These are phyloP conservation scores for Magnaporthales sp. DNA, from an alignment of 2,329 filamentous ascomycete species.

Conservation along the genomic window DNA sequence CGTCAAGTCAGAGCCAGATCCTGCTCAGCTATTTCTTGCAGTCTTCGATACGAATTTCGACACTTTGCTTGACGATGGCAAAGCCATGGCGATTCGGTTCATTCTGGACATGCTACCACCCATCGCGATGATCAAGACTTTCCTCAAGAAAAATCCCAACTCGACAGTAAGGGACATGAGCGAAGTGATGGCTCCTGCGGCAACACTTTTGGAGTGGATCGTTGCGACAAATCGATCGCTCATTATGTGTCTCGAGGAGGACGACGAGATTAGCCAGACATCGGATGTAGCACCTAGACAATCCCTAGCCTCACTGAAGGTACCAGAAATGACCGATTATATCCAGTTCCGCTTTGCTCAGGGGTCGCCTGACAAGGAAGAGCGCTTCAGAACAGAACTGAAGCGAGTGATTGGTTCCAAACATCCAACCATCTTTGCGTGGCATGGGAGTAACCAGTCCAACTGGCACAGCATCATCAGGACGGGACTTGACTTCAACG, in stretches of 20 bases:
- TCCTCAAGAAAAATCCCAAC: conserved; percentile 31
- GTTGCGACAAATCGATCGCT: conserved; percentile 83
- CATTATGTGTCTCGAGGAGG: conserved; percentile 64
- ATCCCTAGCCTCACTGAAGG: conserved; percentile 21
- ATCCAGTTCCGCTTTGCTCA: conserved; percentile 83
- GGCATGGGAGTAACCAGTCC: conserved; percentile 67
- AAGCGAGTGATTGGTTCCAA: conserved; percentile 26
- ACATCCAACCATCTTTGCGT: conserved; percentile 70
- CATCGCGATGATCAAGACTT: conserved; percentile 46
- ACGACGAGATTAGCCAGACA: not conserved
- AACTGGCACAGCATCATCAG: conserved; percentile 93
- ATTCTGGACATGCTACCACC: conserved; percentile 51
- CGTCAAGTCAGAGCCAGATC: not conserved
- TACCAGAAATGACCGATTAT: conserved; percentile 57
- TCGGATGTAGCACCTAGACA: not conserved
- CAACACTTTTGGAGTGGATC: conserved; percentile 74
- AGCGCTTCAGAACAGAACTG: conserved; percentile 60
- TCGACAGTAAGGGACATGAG: conserved; percentile 32
- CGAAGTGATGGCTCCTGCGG: conserved; percentile 53
- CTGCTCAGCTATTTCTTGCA: not conserved
- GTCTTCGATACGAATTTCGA: conserved; percentile 47
- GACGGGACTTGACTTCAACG: conserved; percentile 66
- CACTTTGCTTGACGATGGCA: conserved; percentile 32
- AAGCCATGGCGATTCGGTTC: conserved; percentile 41
- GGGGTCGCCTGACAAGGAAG: conserved; percentile 80